These are phyloP conservation scores for Xylaria sp. DNA, from an alignment of 2,329 filamentous ascomycete genomes.

Conservation along the genomic window DNA sequence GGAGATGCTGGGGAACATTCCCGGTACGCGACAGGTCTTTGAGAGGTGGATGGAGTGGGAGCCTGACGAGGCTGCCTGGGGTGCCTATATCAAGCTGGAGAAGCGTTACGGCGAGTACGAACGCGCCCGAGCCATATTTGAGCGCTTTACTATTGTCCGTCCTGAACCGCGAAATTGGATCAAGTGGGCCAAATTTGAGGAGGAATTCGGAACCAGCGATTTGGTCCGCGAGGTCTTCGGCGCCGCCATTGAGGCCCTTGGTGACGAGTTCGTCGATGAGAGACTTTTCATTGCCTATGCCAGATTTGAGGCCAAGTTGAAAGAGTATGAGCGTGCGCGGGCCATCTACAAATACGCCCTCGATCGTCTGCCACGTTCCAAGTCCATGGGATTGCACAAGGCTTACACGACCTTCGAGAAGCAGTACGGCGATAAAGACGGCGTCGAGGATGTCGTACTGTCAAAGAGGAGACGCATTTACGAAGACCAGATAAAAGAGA, in stretches of 20 bases:
- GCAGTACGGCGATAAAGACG: constrained; percentile 92
- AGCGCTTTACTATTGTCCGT: constrained; percentile 89
- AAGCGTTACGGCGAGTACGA: constrained; percentile 95
- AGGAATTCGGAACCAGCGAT: constrained; percentile 92
- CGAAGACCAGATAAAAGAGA: constrained; percentile 92
- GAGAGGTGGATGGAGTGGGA: constrained; percentile 99
- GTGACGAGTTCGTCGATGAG: constrained; percentile 96
- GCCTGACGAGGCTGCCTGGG: constrained; percentile 95
- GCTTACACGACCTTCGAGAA: constrained; percentile 98
- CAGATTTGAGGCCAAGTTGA: constrained; percentile 92
- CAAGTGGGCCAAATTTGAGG: constrained; percentile 97
- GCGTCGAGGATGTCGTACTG: constrained; percentile 94
- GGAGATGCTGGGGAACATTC: constrained; percentile 94
- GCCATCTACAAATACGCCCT: constrained; percentile 98
- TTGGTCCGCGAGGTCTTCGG: constrained; percentile 92
- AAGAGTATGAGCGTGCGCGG: constrained; percentile 91
- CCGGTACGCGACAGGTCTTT: constrained; percentile 91
- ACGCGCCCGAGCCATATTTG: constrained; percentile 87
- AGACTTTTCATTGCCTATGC: constrained; percentile 95
- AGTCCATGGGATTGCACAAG: constrained; percentile 86
- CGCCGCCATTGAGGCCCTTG: constrained; percentile 84
- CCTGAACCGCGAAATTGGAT: constrained; percentile 98
- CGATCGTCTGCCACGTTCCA: constrained; percentile 88
- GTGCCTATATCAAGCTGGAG: constrained; percentile 95
- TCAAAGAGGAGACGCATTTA: constrained; percentile 93